phyloP scores from a whole-genome alignment of 2,329 filamentous ascomycete species.

The Pseudogymnoascus sp. region DNA sequence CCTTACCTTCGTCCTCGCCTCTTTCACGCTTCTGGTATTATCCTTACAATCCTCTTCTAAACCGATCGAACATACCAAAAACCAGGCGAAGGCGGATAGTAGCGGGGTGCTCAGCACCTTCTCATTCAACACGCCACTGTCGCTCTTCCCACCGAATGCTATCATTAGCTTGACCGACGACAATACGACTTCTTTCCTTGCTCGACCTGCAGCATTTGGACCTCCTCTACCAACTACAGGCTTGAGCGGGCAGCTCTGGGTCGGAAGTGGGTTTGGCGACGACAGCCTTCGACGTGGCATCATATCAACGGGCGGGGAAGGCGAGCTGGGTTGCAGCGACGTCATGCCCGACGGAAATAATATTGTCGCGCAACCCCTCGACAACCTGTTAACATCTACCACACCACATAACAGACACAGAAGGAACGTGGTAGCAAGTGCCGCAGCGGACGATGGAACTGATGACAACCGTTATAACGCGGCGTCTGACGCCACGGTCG shows the following conservation, averaged over 20 bases:
- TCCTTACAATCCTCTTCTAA: conserved; percentile 27
- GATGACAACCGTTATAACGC: conserved; percentile 49
- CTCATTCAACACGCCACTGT: conserved; percentile 70
- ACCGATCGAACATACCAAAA: conserved; percentile 11
- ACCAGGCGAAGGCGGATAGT: conserved; percentile 19
- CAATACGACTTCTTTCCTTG: conserved; percentile 95
- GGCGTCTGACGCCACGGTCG: background rate
- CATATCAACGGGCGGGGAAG: conserved; percentile 49
- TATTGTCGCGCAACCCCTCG: conserved; percentile 11
- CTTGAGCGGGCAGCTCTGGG: conserved; percentile 85
- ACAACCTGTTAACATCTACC: conserved; percentile 19
- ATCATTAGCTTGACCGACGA: conserved; percentile 96
- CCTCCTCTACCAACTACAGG: conserved; percentile 69
- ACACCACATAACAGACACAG: conserved; percentile 33
- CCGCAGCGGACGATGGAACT: conserved; percentile 62
- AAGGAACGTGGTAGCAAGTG: conserved; percentile 27
- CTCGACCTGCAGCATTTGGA: conserved; percentile 88
- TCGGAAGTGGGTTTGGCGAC: conserved; percentile 85
- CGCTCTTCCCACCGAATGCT: conserved; percentile 89
- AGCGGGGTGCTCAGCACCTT: conserved; percentile 53
- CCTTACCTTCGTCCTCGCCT: conserved; percentile 27
- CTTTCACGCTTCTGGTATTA: conserved; percentile 28
- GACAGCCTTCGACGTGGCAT: conserved; percentile 42
- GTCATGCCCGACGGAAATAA: conserved; percentile 55
- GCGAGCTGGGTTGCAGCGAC: conserved; percentile 92